Evolutionary conservation across 305 asterid genomes (phyloP).

Genomic region (Fraxinus albicans): DNA sequence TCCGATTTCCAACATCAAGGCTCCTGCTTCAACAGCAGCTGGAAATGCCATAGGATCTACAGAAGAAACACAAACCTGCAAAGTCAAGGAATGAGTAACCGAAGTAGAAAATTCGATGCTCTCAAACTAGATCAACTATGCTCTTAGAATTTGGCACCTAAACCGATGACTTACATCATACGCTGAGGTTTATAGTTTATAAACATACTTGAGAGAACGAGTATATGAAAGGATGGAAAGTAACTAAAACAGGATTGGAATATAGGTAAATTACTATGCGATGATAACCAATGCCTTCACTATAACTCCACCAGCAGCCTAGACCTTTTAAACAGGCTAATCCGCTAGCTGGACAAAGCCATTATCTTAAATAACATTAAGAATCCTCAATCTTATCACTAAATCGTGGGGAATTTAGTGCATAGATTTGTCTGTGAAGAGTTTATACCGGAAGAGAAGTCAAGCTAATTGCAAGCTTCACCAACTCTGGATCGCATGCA

Average conservation of each 20-base stretch:
- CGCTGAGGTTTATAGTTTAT: background rate
- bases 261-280: background rate
- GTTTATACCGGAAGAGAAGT: constrained; percentile 73
- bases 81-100: background rate
- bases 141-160: background rate
- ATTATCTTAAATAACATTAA: background rate
- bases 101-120: background rate
- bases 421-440: constrained; percentile 1
- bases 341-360: background rate
- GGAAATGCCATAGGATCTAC: constrained; percentile 80
- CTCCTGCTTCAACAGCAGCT: constrained; percentile 93
- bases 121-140: background rate
- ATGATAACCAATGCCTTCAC: background rate
- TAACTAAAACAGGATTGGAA: background rate
- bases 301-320: background rate
- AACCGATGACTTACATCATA: background rate
- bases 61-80: constrained; percentile 89
- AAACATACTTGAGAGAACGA: background rate
- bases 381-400: background rate
- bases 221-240: background rate
- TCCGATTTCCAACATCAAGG: constrained; percentile 86
- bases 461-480: constrained; percentile 71
- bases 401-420: background rate
- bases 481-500: constrained; percentile 85
- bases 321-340: background rate